A percentile compares a stretch with the other conserved stretches of the same genome.
Evolutionary conservation across 2,329 filamentous ascomycete species (phyloP).

Genomic region (Sarocladium oryzae): DNA sequence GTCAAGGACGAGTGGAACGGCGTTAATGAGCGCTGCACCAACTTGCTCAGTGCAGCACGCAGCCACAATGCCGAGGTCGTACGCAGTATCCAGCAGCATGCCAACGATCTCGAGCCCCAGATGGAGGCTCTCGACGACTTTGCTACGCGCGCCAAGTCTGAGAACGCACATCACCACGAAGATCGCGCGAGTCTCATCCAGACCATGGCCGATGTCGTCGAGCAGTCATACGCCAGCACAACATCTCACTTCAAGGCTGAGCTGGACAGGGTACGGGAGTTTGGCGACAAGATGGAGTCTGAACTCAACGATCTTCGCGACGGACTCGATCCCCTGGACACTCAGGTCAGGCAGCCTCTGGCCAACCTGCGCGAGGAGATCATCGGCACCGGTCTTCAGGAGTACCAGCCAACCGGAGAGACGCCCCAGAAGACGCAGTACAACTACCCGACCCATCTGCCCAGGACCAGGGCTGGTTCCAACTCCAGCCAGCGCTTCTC

Average conservation of each 20-base stretch:
- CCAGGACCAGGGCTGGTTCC: slow-evolving; percentile 51
- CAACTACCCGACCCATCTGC: slow-evolving; percentile 71
- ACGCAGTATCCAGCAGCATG: slow-evolving; percentile 82
- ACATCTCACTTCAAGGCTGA: slow-evolving; percentile 63
- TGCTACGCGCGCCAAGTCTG: slow-evolving; percentile 70
- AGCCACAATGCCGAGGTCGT: slow-evolving; percentile 88
- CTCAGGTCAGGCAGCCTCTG: slow-evolving; percentile 62
- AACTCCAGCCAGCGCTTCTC: slow-evolving; percentile 38
- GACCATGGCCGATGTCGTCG: slow-evolving; percentile 59
- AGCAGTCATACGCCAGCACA: slow-evolving; percentile 66
- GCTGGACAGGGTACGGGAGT: slow-evolving; percentile 58
- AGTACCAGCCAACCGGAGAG: slow-evolving; percentile 78
- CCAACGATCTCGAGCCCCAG: slow-evolving; percentile 78
- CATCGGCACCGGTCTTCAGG: slow-evolving; percentile 55
- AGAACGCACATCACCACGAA: slow-evolving; percentile 73
- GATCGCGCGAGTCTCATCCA: slow-evolving; percentile 62
- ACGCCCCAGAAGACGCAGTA: slow-evolving; percentile 81
- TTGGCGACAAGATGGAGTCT: slow-evolving; percentile 61
- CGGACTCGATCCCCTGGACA: slow-evolving; percentile 53
- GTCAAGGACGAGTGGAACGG: slow-evolving; percentile 81
- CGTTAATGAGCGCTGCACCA: slow-evolving; percentile 73
- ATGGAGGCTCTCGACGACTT: slow-evolving; percentile 89
- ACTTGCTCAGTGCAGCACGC: slow-evolving; percentile 75
- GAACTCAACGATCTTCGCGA: slow-evolving; percentile 53
- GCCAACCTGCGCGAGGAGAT: slow-evolving; percentile 65